These are phyloP conservation scores for Russula earlei DNA, from an alignment of 768 basidiomycete genomes.

Conservation along the genomic window DNA sequence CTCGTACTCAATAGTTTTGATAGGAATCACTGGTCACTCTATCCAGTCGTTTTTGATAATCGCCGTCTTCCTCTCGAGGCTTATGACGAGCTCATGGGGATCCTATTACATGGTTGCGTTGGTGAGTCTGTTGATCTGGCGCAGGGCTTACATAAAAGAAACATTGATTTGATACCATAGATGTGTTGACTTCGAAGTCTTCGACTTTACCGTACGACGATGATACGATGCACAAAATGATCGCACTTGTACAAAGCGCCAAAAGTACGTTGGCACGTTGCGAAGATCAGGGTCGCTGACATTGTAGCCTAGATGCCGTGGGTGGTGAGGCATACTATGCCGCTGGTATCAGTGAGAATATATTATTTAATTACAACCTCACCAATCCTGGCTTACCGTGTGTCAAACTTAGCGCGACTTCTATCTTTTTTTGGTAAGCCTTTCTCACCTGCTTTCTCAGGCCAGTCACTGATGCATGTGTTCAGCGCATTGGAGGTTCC, in stretches of 20 bases:
- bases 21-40: slow-evolving; percentile 25
- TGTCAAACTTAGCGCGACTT: neutral
- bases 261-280: neutral
- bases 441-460: too few relatives aligned
- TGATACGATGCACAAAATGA: slow-evolving; percentile 2
- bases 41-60: slow-evolving; percentile 17
- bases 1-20: neutral
- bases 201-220: slow-evolving; percentile 12
- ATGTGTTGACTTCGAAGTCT: slow-evolving; percentile 6
- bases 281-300: neutral
- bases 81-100: slow-evolving; percentile 30
- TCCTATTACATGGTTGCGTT: slow-evolving; percentile 31
- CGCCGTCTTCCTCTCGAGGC: slow-evolving; percentile 1
- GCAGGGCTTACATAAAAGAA: neutral
- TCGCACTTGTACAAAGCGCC: slow-evolving; percentile 1
- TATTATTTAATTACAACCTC: neutral
- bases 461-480: neutral
- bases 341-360: neutral
- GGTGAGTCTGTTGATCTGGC: slow-evolving; percentile 23
- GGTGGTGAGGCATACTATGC: neutral
- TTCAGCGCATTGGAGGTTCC: slow-evolving; percentile 11
- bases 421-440: slow-evolving; percentile 9
- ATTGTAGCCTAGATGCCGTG: neutral
- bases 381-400: neutral
- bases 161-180: neutral